These are phyloP conservation scores for Claviceps digitariae DNA, from an alignment of 2,329 filamentous ascomycete genomes.

Conservation along the genomic window DNA sequence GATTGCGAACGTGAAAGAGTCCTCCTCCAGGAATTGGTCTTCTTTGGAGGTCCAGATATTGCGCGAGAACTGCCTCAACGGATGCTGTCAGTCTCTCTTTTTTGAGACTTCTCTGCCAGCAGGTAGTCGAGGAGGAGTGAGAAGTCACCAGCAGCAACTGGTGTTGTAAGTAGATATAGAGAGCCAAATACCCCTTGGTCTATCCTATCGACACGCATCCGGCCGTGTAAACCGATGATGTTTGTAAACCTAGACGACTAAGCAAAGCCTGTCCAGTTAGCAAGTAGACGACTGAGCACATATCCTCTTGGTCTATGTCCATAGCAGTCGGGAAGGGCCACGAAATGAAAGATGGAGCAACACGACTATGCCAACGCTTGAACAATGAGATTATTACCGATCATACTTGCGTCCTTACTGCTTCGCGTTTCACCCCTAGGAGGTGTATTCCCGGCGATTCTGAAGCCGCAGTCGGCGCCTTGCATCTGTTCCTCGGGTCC, in stretches of 20 bases:
- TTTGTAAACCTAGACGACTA: background rate
- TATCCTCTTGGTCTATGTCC: background rate
- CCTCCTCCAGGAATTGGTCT: background rate
- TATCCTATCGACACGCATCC: no score
- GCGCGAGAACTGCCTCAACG: no score
- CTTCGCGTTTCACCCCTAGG: no score
- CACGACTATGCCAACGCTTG: background rate
- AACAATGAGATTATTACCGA: background rate
- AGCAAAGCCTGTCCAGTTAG: background rate
- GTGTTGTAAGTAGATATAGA: no score
- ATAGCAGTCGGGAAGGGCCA: background rate
- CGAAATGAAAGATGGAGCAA: background rate
- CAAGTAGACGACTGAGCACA: background rate
- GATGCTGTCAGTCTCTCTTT: no score
- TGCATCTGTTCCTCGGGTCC: background rate
- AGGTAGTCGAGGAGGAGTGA: no score
- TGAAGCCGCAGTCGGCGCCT: background rate
- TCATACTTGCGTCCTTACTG: no score
- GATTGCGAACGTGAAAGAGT: background rate
- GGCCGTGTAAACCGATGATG: no score
- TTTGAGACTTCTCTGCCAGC: no score
- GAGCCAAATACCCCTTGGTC: no score
- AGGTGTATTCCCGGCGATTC: background rate
- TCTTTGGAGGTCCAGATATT: background rate
- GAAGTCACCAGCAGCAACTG: no score